Base-by-base conservation (phyloP, 345 rosid species). In the Camelina hispida region DNA sequence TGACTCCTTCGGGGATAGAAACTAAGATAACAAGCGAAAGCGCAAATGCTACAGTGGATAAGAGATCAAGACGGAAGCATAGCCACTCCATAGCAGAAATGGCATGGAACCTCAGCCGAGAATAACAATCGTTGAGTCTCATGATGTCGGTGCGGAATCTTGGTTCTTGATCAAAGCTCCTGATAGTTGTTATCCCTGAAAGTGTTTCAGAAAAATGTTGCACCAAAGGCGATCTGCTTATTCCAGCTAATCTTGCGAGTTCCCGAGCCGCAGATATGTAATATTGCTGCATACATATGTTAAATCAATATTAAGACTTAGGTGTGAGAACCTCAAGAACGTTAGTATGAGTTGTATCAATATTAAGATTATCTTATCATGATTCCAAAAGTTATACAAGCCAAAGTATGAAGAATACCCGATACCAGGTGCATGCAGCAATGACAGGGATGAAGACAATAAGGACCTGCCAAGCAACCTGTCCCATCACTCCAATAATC, bases 201-300 rank as follows among this genome's bases (percentile, higher is more conserved):
- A 88, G 84, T 6, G 97, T 82, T 81, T 94, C 98, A 6, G 95
- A 88, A 78, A 90, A 94, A 69, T 90, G 96, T 61, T 94, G 93
- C 71, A 91, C 80, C 61, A 94, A 72, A 42, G 97, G 96, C 40
- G 96, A 89, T 78, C 93, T 91, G 70, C 83, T 81, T 61, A 81
- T 83, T 52, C 93, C 96, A 77, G 88, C 78, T 91, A 94, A 82
- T 83, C 97, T 85, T 16, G 97, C 96, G 23, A 94, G 82, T 81
- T 94, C 97, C 74, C 98, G 85, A 9, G 98, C 96, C 9, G 93
- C 81, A 40, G 90, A 77, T 70, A 87, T 88, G 83, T 94, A 94
- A 76, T 90, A 91, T 47, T 80, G 83, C 98, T 93, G 90, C 78
- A 81, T 17, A 61, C 37, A 57, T 72, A 53, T 10, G 44, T 60